Evolutionary conservation across 371 early-diverging fungal species (phyloP).

Genomic region (Haplosporangium sp.): DNA sequence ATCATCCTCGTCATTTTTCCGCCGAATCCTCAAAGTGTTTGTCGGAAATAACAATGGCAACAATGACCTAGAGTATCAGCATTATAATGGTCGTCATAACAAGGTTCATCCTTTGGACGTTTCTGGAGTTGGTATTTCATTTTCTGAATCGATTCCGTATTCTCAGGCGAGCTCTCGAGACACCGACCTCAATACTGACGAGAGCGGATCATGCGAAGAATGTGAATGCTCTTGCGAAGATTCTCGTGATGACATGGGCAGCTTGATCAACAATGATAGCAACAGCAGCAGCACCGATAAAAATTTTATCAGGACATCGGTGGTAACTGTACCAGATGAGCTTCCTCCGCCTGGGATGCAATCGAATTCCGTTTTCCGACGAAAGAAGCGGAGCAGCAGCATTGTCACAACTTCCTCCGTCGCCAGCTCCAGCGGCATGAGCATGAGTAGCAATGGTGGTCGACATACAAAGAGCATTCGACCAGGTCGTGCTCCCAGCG

Average conservation of each 20-base stretch:
- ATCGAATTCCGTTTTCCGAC: constrained; percentile 11
- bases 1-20: constrained; percentile 22
- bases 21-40: constrained; percentile 32
- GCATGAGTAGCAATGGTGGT: not conserved
- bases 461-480: constrained; percentile 9
- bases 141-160: not conserved
- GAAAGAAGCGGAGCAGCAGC: constrained; percentile 36
- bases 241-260: not conserved
- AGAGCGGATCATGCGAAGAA: constrained; percentile 29
- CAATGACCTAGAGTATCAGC: not conserved
- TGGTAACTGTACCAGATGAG: not conserved
- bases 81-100: constrained; percentile 3
- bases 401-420: constrained; percentile 19
- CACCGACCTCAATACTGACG: constrained; percentile 20
- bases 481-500: constrained; percentile 13
- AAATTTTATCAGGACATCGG: not conserved
- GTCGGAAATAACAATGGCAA: constrained; percentile 16
- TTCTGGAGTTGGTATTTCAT: not conserved
- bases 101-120: constrained; percentile 11
- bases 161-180: constrained; percentile 1
- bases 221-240: constrained; percentile 28
- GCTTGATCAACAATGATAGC: not conserved
- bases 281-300: constrained; percentile 2
- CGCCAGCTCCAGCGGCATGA: constrained; percentile 4
- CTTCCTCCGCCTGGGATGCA: constrained; percentile 9